These are phyloP conservation scores for Alternaria sp. DNA, from an alignment of 2,329 filamentous ascomycete species.

Conservation along the genomic window DNA sequence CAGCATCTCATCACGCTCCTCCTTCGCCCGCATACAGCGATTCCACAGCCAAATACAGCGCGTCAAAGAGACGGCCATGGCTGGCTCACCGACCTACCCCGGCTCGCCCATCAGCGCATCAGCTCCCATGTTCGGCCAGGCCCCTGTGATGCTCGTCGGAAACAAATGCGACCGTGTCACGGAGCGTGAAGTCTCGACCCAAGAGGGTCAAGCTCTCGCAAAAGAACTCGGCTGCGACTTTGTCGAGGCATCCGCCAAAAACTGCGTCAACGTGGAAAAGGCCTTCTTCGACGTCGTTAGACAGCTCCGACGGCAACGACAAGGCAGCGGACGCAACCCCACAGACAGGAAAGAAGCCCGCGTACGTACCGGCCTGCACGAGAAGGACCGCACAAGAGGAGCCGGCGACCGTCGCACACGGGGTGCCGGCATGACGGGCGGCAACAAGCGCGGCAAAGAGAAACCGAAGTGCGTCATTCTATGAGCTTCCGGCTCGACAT, in stretches of 20 bases:
- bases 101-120: constrained; percentile 71
- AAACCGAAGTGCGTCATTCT: constrained; percentile 47
- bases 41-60: constrained; percentile 97
- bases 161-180: constrained; percentile 98
- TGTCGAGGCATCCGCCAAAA: constrained; percentile 95
- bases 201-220: constrained; percentile 90
- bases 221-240: constrained; percentile 95
- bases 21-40: constrained; percentile 90
- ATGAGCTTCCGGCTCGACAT: constrained; percentile 20
- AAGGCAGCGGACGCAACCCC: constrained; percentile 29
- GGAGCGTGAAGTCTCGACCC: constrained; percentile 93
- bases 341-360: constrained; percentile 24
- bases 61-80: constrained; percentile 85
- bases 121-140: constrained; percentile 62
- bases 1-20: constrained; percentile 96
- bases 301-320: constrained; percentile 83
- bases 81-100: constrained; percentile 76
- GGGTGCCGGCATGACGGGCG: constrained; percentile 18
- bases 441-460: constrained; percentile 27
- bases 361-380: constrained; percentile 17
- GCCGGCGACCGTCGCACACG: constrained; percentile 18
- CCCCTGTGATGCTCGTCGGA: constrained; percentile 96
- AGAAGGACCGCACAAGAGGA: constrained; percentile 27
- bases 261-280: constrained; percentile 98
- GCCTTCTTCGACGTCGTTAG: constrained; percentile 97